These are phyloP conservation scores for Fusarium sp. DNA, from an alignment of 2,329 filamentous ascomycete genomes.

Conservation along the genomic window DNA sequence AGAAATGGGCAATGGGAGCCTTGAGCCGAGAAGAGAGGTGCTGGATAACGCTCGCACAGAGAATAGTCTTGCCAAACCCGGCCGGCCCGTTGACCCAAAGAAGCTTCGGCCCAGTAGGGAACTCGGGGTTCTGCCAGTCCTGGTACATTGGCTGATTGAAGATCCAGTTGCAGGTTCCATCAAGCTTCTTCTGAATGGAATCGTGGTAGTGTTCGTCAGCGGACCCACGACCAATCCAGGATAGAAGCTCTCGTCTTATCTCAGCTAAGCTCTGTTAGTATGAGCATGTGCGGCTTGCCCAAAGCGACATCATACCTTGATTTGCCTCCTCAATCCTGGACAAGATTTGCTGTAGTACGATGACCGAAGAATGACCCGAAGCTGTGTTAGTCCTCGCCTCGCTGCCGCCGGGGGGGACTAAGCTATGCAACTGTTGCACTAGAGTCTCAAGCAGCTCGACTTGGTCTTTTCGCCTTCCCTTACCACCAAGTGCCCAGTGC, in stretches of 20 bases:
- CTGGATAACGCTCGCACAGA: constrained; percentile 51
- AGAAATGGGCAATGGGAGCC: constrained; percentile 48
- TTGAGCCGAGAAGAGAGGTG: constrained; percentile 29
- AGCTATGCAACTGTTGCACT: constrained; percentile 15
- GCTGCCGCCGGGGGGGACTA: not conserved
- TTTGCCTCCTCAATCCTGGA: no score
- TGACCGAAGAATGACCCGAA: no score
- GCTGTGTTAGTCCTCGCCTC: not conserved
- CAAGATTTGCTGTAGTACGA: no score
- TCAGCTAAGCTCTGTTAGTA: not conserved
- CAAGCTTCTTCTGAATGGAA: not conserved
- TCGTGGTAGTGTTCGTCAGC: constrained; percentile 4
- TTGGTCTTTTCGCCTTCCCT: constrained; percentile 8
- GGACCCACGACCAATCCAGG: not conserved
- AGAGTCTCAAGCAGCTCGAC: constrained; percentile 12
- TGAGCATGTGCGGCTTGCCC: no score
- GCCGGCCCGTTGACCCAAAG: constrained; percentile 1
- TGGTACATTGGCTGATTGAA: not conserved
- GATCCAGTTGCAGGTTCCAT: not conserved
- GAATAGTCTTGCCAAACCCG: constrained; percentile 53
- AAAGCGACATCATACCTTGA: no score
- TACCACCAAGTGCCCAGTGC: constrained; percentile 8
- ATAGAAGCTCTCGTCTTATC: not conserved
- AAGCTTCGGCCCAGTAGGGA: not conserved
- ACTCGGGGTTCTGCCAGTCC: not conserved